Conservation (phyloP, 441 rosid genomes). For the Erodium trifolium region DNA sequence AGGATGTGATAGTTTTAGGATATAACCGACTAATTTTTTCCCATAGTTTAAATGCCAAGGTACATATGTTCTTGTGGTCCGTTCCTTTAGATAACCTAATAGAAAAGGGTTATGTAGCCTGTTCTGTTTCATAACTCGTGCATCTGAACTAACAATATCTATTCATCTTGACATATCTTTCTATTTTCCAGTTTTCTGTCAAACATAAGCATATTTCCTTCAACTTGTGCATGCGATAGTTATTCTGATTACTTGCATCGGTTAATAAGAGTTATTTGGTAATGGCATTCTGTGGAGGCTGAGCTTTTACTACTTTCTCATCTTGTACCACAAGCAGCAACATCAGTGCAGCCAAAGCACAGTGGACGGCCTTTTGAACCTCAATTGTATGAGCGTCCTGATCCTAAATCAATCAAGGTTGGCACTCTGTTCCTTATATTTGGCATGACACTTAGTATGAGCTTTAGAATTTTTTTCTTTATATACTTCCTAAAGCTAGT, state of each 20-base stretch:
- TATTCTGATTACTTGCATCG: not conserved
- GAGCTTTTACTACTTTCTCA: conserved; percentile 4
- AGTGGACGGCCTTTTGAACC: conserved; percentile 46
- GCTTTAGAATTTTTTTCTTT: not conserved
- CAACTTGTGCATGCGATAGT: not conserved
- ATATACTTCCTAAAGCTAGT: not conserved
- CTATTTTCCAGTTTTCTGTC: not conserved
- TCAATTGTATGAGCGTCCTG: conserved; percentile 54
- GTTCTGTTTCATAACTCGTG: not conserved
- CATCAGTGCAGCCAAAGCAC: conserved; percentile 47
- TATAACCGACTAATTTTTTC: not conserved
- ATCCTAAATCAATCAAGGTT: conserved; percentile 56
- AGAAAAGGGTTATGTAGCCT: not conserved
- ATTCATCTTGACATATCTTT: conserved; percentile 2
- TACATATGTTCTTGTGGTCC: not conserved
- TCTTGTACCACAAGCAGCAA: conserved; percentile 28
- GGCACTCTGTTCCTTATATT: conserved; percentile 23
- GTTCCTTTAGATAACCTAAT: not conserved
- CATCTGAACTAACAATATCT: not conserved
- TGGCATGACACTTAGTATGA: not conserved
- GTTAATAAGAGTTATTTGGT: not conserved
- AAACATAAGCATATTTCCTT: not conserved
- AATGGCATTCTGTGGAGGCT: not conserved
- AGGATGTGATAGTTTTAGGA: not conserved
- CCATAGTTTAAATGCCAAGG: not conserved